Conservation (phyloP, 228 moss, liverwort and hornwort genomes). For the Sphagnum magellanicum region DNA sequence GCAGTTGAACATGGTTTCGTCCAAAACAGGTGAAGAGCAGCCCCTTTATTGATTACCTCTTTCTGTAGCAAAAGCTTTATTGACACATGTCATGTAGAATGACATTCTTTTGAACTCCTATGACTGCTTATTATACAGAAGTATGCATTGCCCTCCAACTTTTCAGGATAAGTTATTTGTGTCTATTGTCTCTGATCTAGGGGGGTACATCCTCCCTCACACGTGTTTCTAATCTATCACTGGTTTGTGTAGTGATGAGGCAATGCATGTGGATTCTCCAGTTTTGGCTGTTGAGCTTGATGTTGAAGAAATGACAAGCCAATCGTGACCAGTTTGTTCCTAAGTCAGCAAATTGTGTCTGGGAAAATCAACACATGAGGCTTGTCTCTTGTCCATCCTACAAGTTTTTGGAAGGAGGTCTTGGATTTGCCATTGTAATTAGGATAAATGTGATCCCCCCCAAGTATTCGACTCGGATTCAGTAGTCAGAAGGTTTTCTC, state of each 20-base stretch:
- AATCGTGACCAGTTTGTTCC: conserved; percentile 21
- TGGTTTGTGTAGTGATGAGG: conserved; percentile 54
- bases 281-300: conserved; percentile 91
- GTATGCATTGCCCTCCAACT: not conserved
- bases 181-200: not conserved
- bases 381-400: no score
- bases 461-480: no score
- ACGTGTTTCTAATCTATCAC: no score
- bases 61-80: not conserved
- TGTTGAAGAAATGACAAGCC: conserved; percentile 69
- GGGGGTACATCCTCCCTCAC: no score
- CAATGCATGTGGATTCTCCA: conserved; percentile 80
- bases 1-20: conserved; percentile 82
- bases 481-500: no score
- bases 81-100: not conserved
- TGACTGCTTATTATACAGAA: not conserved
- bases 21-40: conserved; percentile 63
- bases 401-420: no score
- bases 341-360: no score
- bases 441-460: no score
- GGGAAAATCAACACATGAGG: no score
- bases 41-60: no score
- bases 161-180: not conserved
- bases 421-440: no score
- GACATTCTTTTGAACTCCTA: no score